phyloP scores from a whole-genome alignment of 768 basidiomycete genomes.

The Lentinula raphanica region DNA sequence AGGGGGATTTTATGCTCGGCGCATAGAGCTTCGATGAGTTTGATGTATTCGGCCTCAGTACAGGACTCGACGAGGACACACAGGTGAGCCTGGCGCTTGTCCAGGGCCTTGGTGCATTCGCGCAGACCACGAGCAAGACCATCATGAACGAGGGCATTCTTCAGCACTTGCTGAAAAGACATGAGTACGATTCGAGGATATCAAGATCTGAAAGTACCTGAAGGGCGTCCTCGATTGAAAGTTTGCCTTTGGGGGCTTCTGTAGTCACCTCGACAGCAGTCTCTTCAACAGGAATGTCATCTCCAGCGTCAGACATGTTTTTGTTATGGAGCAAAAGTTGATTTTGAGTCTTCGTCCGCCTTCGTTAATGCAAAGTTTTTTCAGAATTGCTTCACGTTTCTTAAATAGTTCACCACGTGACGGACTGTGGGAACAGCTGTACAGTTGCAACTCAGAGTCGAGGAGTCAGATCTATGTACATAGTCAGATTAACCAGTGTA shows the following conservation, averaged over 20 bases:
- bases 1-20: constrained; percentile 99
- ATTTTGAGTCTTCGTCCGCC: constrained; percentile 78
- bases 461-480: no score
- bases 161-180: constrained; percentile 82
- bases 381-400: constrained; percentile 1
- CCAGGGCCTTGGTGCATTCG: constrained; percentile 95
- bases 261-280: constrained; percentile 77
- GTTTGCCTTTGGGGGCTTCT: constrained; percentile 91
- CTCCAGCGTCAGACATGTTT: constrained; percentile 95
- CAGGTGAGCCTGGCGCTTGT: constrained; percentile 97
- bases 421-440: neutral
- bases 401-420: neutral
- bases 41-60: constrained; percentile 99
- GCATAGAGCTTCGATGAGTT: constrained; percentile 99
- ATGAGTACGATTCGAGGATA: neutral
- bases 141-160: constrained; percentile 97
- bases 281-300: constrained; percentile 65
- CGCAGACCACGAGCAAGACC: constrained; percentile 97
- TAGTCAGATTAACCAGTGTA: no score
- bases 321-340: constrained; percentile 13
- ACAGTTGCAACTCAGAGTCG: no score
- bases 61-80: constrained; percentile 99
- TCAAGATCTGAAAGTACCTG: constrained; percentile 42
- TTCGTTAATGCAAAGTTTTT: constrained; percentile 82
- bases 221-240: constrained; percentile 93